phyloP scores from a whole-genome alignment of 2,329 filamentous ascomycete genomes.

The Colletotrichum higginsianum region DNA sequence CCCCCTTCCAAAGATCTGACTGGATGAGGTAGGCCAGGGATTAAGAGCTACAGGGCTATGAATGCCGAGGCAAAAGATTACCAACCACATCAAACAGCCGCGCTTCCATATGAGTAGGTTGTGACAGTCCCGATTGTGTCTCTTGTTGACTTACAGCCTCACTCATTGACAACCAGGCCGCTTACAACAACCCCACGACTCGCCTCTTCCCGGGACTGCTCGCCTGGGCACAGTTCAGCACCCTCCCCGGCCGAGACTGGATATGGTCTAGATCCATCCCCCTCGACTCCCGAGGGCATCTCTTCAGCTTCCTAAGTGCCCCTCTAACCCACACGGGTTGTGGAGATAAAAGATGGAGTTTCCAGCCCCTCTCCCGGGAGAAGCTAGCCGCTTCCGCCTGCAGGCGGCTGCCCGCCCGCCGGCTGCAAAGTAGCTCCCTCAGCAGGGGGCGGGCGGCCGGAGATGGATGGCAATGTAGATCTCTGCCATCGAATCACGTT shows the following conservation, averaged over 20 bases:
- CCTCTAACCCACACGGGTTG: neutral
- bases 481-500: constrained; percentile 21
- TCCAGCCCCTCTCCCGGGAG: neutral
- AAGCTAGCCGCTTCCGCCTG: neutral
- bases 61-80: neutral
- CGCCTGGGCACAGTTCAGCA: neutral
- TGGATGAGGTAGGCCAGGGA: neutral
- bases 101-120: neutral
- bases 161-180: neutral
- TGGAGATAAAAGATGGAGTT: constrained; percentile 15
- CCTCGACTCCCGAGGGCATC: neutral
- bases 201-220: neutral
- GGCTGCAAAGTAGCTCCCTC: constrained; percentile 3
- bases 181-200: constrained; percentile 3
- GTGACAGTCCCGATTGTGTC: neutral
- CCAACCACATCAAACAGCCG: constrained; percentile 1
- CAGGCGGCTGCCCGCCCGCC: neutral
- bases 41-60: neutral
- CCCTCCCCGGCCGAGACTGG: neutral
- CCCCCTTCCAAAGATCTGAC: neutral
- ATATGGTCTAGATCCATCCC: neutral
- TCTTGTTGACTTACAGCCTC: neutral
- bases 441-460: neutral
- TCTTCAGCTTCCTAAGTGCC: neutral
- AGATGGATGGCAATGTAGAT: constrained; percentile 1